Evolutionary conservation across 352 stramenopile species (phyloP), one percentile per base, ranked within the genome.

Genomic region (Elongisporangium undulatum): DNA sequence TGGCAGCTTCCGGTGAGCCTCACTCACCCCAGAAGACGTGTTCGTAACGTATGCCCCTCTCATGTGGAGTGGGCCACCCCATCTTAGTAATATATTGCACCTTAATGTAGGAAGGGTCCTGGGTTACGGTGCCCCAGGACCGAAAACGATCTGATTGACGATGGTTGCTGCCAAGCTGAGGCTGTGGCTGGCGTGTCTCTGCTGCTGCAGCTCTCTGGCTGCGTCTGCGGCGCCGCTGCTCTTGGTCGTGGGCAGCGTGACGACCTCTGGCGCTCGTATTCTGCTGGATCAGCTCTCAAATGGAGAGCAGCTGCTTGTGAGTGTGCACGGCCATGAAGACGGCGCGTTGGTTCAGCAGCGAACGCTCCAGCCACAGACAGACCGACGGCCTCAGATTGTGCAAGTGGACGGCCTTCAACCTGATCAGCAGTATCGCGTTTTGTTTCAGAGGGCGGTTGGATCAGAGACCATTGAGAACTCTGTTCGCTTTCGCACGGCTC

Each of bases 231-330:
- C 60, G 23, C 50, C 67, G 3, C 61, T 87, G 50, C 50, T 90
- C 24, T 41, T 90, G 34, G 59, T 83, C 15, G 71, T 90, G 24
- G 81, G 81, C 19, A 65, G 83, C 39, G 81, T 90, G 38, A 64
- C 68, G 16, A 23, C 69, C 15, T 71, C 74, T 1, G 63, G 54
- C 9, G 79, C 77, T 24, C 76, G 79, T 39, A 68, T 89, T 39
- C 62, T 89, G 48, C 77, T 68, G n/a, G 79, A 89, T 24, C 63
- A 62, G 39, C 52, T 66, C 29, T 60, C 56, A 59, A 64, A 10
- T 64, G 38, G 45, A 54, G 15, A 61, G 24, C n/a, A 26, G 26
- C 26, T 45, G 34, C 34, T 45, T 12, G 34, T 45, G 34, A 45
- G 34, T 45, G 34, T 45, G 34, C 34, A 45, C 34, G 13, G 34